Base-by-base conservation (phyloP, 2,329 filamentous ascomycete species). In the Boeremia exigua region DNA sequence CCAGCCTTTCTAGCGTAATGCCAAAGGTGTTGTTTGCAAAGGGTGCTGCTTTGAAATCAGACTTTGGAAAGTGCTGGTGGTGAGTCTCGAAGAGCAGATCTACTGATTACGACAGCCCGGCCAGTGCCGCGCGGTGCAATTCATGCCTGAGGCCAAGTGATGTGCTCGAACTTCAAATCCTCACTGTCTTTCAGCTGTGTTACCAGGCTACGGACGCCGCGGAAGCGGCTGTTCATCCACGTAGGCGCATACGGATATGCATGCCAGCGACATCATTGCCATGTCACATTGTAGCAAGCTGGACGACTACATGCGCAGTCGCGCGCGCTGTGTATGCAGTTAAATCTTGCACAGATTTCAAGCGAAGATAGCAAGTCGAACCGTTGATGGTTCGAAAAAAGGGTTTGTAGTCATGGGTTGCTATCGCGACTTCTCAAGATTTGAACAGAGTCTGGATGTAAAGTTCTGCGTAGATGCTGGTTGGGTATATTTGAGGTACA, bases 11-110 rank as follows among this genome's bases (percentile, higher is more conserved):
- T 50, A 56, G 53, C 47, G 46, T 19, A 37, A 25, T 14, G 34
- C 15, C 40, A 45, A 40, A 34, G 23, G 28, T 40, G 33, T 19
- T 50, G 30, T 56, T 46, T 29, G 29, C 25, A 42, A 49, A 49
- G 40, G 53, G 39, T 49, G 28, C 29, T 50, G 53, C 38, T 56
- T 56, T 56, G 34, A 56, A 56, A 56, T 49, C 53, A 56, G 40
- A 27, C 29, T n/a, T n/a, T n/a, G n/a, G 11, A 12, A 33, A 36
- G n/a, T 32, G 43, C 43, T 12, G 51, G 25, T 48, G 32, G 46
- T 48, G 27, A 51, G 39, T 32, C 29, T 42, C n/a, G 28, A 19
- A 45, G 40, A n/a, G n/a, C 15, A 30, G 27, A 44, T 36, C n/a
- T 37, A 27, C 33, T 38, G 44, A 44, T 12, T 45, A 30, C 27